These are phyloP conservation scores for Staphylotrichum tortipilum DNA, from an alignment of 495 filamentous ascomycete genomes.

Conservation along the genomic window DNA sequence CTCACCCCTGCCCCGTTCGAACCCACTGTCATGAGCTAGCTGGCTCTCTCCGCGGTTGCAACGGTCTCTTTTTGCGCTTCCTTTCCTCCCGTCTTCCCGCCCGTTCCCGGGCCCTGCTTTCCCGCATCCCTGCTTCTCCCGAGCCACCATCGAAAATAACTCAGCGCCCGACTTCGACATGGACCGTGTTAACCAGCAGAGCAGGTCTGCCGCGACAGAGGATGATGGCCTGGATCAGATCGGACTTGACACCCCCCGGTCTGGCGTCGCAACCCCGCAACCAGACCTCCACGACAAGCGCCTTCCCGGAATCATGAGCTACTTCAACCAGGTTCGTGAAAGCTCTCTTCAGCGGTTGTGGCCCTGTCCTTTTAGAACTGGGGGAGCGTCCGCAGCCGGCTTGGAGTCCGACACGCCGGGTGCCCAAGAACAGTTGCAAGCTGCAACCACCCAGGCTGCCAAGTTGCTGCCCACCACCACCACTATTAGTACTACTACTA, in stretches of 20 bases:
- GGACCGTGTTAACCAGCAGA: slow-evolving; percentile 36
- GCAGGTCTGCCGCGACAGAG: slow-evolving; percentile 45
- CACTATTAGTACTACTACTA: too few species aligned
- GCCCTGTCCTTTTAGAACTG: slow-evolving; percentile 28
- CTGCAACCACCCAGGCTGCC: too few species aligned
- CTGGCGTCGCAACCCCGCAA: slow-evolving; percentile 77
- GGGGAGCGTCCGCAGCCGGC: slow-evolving; percentile 31
- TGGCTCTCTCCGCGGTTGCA: slow-evolving; percentile 13
- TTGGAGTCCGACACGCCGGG: slow-evolving; percentile 25
- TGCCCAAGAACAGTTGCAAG: slow-evolving; percentile 28
- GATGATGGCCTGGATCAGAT: slow-evolving; percentile 70
- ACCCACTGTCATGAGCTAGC: slow-evolving; percentile 29
- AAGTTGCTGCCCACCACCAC: too few species aligned
- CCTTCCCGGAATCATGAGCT: slow-evolving; percentile 82
- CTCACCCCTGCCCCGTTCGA: slow-evolving; percentile 20
- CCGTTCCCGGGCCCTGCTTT: slow-evolving; percentile 5
- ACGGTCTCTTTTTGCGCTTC: slow-evolving; percentile 17
- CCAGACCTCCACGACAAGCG: slow-evolving; percentile 86
- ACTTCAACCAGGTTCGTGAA: slow-evolving; percentile 95
- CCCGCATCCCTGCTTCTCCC: slow-evolving; percentile 12
- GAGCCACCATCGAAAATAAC: slow-evolving; percentile 10
- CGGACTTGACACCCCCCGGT: slow-evolving; percentile 73
- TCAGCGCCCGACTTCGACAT: slow-evolving; percentile 25
- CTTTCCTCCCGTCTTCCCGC: slow-evolving; percentile 18
- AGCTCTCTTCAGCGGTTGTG: slow-evolving; percentile 37